Percentiles rank a stretch among this genome's conserved stretches.
Conservation (phyloP, 257 asterid species). For the Dorcoceras hygrometricum region DNA sequence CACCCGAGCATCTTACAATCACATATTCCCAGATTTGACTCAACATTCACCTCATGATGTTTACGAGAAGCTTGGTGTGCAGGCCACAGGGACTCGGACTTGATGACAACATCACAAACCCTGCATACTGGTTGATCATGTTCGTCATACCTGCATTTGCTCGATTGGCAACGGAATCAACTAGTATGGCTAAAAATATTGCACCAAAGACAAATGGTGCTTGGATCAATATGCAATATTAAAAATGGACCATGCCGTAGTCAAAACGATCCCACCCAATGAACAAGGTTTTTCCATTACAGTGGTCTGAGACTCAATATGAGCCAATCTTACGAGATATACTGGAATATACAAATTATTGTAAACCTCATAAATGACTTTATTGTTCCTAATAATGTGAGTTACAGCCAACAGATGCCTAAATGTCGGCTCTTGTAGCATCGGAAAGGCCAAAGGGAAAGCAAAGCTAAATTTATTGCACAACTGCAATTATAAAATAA, state of each 20-base stretch:
- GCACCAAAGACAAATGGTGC: background rate
- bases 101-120: conserved; percentile 72
- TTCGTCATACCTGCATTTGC: conserved; percentile 74
- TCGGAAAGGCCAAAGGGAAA: background rate
- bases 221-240: background rate
- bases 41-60: conserved; percentile 66
- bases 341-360: background rate
- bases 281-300: background rate
- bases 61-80: conserved; percentile 96
- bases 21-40: conserved; percentile 1
- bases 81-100: conserved; percentile 85
- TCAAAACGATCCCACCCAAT: background rate
- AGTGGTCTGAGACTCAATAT: background rate
- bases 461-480: no score
- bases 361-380: background rate
- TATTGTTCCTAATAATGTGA: background rate
- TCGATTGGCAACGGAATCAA: conserved; percentile 4
- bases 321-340: background rate
- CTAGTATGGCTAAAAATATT: background rate
- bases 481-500: conserved; percentile 14
- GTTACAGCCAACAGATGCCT: background rate
- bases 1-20: background rate
- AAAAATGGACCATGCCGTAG: background rate
- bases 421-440: background rate
- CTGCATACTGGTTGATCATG: conserved; percentile 75